A percentile compares a stretch with the other conserved stretches of the same genome.
phyloP scores from a whole-genome alignment of 495 filamentous ascomycete species.

The Pyrenopolyporus hunteri region DNA sequence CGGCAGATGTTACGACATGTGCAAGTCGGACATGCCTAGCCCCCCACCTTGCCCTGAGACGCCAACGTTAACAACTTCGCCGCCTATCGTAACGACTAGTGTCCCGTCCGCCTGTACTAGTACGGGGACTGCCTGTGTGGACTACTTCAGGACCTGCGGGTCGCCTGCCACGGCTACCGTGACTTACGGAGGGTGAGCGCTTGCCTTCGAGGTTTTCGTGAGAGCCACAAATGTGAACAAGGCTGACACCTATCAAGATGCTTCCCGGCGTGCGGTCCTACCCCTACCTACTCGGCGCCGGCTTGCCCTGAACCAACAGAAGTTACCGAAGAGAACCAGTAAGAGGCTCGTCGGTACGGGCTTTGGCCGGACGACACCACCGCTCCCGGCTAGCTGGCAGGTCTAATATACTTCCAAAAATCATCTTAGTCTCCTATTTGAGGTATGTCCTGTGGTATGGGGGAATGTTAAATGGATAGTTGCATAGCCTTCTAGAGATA shows the following conservation, averaged over 20 bases:
- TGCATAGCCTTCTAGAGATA: not conserved
- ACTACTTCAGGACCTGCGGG: constrained; percentile 33
- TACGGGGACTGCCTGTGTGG: constrained; percentile 35
- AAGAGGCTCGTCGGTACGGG: not conserved
- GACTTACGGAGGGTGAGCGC: constrained; percentile 38
- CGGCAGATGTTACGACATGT: constrained; percentile 31
- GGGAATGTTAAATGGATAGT: not conserved
- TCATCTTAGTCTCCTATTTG: not conserved
- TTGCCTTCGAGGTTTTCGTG: not conserved
- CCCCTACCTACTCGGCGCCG: constrained; percentile 33
- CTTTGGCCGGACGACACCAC: no score
- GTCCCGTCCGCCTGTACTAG: constrained; percentile 23
- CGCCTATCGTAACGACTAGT: not conserved
- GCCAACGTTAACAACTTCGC: not conserved
- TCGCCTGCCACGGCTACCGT: constrained; percentile 37
- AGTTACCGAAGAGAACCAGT: not conserved
- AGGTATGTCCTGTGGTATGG: not conserved
- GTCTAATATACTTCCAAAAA: not conserved
- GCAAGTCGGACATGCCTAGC: constrained; percentile 15
- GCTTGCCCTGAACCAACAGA: constrained; percentile 26
- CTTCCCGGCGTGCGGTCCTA: constrained; percentile 31
- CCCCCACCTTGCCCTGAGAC: constrained; percentile 23
- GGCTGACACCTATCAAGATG: constrained; percentile 26
- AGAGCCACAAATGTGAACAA: not conserved
- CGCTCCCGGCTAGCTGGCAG: not conserved